Conservation (phyloP, 2,329 filamentous ascomycete species). For the Huntiella savannae region DNA sequence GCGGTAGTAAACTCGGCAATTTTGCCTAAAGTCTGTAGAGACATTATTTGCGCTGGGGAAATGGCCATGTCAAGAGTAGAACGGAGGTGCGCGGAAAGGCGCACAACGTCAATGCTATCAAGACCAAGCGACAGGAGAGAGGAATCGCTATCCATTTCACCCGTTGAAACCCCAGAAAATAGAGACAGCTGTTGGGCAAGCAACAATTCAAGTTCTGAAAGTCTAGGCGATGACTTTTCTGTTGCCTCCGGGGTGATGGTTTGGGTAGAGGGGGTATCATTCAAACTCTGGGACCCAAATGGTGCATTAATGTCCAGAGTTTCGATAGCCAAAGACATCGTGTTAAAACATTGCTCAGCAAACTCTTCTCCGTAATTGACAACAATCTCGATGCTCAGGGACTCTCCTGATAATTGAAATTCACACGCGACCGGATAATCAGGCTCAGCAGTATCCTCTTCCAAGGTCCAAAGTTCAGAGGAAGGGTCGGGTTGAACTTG, state of each 20-base stretch:
- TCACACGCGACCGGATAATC: slow-evolving; percentile 71
- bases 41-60: slow-evolving; percentile 61
- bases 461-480: slow-evolving; percentile 33
- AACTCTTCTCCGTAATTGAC: background rate
- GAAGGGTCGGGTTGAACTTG: slow-evolving; percentile 17
- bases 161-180: slow-evolving; percentile 34
- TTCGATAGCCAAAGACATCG: too few relatives aligned
- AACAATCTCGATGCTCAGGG: background rate
- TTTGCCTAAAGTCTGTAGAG: slow-evolving; percentile 40
- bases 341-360: too few relatives aligned
- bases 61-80: slow-evolving; percentile 33
- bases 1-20: background rate
- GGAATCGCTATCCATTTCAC: slow-evolving; percentile 34
- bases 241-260: too few relatives aligned
- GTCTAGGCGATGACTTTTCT: too few relatives aligned
- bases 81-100: slow-evolving; percentile 54
- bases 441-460: slow-evolving; percentile 28
- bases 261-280: too few relatives aligned
- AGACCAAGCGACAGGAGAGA: slow-evolving; percentile 68
- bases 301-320: too few relatives aligned
- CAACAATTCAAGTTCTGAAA: too few relatives aligned
- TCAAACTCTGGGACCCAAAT: too few relatives aligned
- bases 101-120: slow-evolving; percentile 85
- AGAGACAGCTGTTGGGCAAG: background rate
- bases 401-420: slow-evolving; percentile 18